Conservation (phyloP, 2,329 filamentous ascomycete genomes). For the Talaromyces marneffei region DNA sequence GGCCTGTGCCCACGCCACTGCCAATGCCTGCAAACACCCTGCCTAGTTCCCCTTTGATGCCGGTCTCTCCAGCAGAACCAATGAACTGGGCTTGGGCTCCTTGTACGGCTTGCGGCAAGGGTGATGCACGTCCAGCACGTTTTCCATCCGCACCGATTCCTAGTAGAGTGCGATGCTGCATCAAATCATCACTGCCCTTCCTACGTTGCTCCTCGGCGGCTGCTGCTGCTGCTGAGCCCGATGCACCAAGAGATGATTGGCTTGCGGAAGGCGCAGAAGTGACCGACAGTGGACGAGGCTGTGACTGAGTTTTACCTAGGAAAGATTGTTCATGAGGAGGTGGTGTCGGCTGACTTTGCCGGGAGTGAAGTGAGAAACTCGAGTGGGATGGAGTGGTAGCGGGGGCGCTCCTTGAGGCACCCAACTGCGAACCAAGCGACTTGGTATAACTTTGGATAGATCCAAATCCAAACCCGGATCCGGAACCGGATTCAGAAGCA, state of each 20-base stretch:
- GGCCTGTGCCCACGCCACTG: constrained; percentile 56
- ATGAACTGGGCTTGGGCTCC: constrained; percentile 77
- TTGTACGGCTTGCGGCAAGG: constrained; percentile 87
- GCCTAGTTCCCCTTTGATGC: constrained; percentile 91
- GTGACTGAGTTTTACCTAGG: constrained; percentile 26
- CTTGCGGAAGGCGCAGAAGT: constrained; percentile 29
- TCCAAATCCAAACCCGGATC: constrained; percentile 33
- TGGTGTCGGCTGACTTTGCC: constrained; percentile 29
- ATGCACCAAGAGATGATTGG: constrained; percentile 21
- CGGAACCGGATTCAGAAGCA: constrained; percentile 25
- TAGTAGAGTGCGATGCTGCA: constrained; percentile 63
- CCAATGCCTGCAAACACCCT: constrained; percentile 94
- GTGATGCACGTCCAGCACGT: constrained; percentile 76
- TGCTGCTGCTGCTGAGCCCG: constrained; percentile 22
- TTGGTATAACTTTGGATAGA: constrained; percentile 39
- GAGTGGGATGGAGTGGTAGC: constrained; percentile 4
- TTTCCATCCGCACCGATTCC: constrained; percentile 68
- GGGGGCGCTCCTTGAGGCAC: constrained; percentile 28
- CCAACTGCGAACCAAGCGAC: constrained; percentile 35
- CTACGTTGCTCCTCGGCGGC: constrained; percentile 36
- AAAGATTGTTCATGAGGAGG: constrained; percentile 32
- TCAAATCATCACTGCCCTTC: constrained; percentile 50
- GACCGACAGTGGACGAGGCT: constrained; percentile 31
- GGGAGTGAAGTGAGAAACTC: constrained; percentile 27
- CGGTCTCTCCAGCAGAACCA: constrained; percentile 73